Conservation (phyloP, 352 stramenopile species). For the Halophytophthora polymorphica region DNA sequence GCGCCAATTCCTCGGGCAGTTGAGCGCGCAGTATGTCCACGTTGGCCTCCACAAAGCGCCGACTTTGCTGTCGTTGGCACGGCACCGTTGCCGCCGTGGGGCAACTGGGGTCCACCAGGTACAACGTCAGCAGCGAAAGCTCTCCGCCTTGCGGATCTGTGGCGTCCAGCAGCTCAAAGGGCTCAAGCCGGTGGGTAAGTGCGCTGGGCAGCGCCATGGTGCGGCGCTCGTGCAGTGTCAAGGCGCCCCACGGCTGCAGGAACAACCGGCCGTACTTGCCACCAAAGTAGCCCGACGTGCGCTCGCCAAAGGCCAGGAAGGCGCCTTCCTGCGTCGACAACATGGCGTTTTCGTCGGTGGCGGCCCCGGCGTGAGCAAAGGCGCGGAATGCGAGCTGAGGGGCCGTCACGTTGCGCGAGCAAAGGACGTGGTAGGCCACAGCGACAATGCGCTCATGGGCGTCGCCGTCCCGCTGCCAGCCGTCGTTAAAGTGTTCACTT, state of each 20-base stretch:
- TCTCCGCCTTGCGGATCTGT: constrained; percentile 9
- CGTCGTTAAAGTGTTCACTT: constrained; percentile 5
- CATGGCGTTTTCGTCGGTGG: not conserved
- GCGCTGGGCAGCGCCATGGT: constrained; percentile 11
- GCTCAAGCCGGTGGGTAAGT: constrained; percentile 10
- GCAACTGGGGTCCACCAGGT: constrained; percentile 10
- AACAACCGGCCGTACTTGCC: constrained; percentile 11
- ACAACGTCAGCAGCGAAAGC: constrained; percentile 14
- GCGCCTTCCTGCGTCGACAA: constrained; percentile 5
- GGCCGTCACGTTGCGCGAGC: constrained; percentile 9
- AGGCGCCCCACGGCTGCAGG: constrained; percentile 12
- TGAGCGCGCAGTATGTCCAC: constrained; percentile 7
- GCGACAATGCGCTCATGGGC: constrained; percentile 12
- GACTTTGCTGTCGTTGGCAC: constrained; percentile 14
- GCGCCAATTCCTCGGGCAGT: constrained; percentile 7
- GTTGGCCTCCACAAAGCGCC: constrained; percentile 16
- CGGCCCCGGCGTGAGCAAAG: constrained; percentile 5
- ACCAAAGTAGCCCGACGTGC: constrained; percentile 8
- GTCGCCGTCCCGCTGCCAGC: constrained; percentile 10
- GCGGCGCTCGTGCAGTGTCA: constrained; percentile 11
- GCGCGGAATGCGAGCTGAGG: constrained; percentile 8
- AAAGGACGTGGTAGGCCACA: constrained; percentile 12
- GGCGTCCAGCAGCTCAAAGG: constrained; percentile 12
- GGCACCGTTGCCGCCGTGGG: constrained; percentile 1
- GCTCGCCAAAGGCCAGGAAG: constrained; percentile 16